phyloP scores from a whole-genome alignment of 768 basidiomycete genomes.

The Mycena maculata region DNA sequence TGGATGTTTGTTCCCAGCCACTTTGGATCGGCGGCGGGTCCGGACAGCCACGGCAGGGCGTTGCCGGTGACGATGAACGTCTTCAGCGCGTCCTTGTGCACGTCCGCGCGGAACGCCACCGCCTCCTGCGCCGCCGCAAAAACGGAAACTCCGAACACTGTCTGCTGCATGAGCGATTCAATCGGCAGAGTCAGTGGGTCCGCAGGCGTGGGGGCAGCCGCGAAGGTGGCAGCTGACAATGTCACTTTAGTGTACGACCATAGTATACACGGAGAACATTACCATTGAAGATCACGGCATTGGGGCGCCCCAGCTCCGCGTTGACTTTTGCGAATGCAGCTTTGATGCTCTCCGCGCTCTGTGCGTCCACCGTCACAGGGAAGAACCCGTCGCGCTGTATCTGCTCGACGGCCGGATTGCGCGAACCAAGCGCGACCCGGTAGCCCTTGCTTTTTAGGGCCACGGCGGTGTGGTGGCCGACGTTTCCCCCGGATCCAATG shows the following conservation, averaged over 20 bases:
- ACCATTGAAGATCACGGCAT: conserved; percentile 56
- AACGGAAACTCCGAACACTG: not conserved
- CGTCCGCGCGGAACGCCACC: conserved; percentile 29
- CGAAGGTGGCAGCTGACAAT: conserved; percentile 4
- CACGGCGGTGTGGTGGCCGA: conserved; percentile 28
- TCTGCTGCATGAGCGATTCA: conserved; percentile 7
- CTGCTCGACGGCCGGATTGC: conserved; percentile 19
- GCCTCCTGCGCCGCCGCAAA: conserved; percentile 36
- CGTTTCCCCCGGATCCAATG: conserved; percentile 32
- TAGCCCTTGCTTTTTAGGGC: conserved; percentile 29
- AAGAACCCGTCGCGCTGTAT: conserved; percentile 32
- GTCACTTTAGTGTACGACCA: not conserved
- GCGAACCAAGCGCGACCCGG: conserved; percentile 32
- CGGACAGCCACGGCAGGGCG: conserved; percentile 19
- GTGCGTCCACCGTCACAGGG: conserved; percentile 48
- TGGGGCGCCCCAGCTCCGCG: conserved; percentile 48
- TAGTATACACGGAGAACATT: not conserved
- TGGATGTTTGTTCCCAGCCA: not conserved
- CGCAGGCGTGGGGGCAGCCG: not conserved
- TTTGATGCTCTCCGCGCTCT: conserved; percentile 38
- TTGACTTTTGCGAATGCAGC: conserved; percentile 45
- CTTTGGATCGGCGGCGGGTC: not conserved
- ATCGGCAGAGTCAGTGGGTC: conserved; percentile 31
- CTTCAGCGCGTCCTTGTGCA: conserved; percentile 29
- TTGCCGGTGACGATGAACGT: conserved; percentile 37